Percentiles rank a stretch among this genome's conserved stretches.
Conservation (phyloP, 768 basidiomycete genomes). For the Porphyrellus cyaneotinctus region DNA sequence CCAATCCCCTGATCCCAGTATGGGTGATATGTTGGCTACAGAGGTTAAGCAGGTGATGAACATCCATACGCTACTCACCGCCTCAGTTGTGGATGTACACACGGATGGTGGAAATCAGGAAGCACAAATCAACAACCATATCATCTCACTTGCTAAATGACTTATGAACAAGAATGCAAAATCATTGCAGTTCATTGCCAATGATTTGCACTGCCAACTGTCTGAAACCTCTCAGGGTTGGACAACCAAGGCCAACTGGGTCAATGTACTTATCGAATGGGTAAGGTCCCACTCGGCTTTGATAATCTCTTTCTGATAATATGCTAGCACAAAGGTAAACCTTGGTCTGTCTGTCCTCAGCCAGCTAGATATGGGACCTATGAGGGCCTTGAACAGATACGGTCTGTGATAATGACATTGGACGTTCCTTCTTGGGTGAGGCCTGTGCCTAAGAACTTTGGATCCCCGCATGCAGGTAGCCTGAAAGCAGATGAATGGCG, state of each 20-base stretch:
- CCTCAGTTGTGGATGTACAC: background rate
- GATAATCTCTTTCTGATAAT: background rate
- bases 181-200: background rate
- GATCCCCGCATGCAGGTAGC: background rate
- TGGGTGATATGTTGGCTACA: slow-evolving; percentile 9
- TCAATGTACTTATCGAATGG: background rate
- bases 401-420: background rate
- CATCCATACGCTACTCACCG: background rate
- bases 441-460: background rate
- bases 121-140: background rate
- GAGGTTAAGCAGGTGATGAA: background rate
- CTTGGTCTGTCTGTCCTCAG: background rate
- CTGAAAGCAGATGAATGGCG: slow-evolving; percentile 7
- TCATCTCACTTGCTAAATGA: background rate
- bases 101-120: background rate
- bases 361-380: background rate
- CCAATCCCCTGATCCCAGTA: background rate
- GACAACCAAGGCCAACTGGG: background rate
- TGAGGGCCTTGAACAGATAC: background rate
- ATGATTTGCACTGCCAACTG: background rate
- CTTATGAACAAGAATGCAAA: background rate
- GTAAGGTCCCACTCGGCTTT: background rate
- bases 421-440: background rate
- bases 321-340: background rate
- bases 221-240: background rate